A percentile compares a stretch with the other conserved stretches of the same genome.
Conservation (phyloP, 352 stramenopile species). For the Phytophthora litchii region DNA sequence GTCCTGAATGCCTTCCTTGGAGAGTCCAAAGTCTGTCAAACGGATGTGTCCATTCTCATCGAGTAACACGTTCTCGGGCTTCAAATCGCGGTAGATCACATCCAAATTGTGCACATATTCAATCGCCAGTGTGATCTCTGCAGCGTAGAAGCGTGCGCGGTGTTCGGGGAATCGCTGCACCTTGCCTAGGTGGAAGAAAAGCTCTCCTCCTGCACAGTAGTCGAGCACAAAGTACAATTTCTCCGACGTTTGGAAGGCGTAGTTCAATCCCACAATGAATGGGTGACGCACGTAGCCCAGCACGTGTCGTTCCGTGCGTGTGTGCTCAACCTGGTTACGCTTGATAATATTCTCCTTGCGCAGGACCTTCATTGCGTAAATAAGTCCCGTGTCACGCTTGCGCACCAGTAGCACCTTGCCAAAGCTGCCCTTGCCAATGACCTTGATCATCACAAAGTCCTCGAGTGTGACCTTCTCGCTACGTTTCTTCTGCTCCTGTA, state of each 20-base stretch:
- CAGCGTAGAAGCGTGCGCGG: slow-evolving; percentile 96
- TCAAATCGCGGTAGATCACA: slow-evolving; percentile 97
- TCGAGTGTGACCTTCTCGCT: slow-evolving; percentile 89
- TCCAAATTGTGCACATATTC: slow-evolving; percentile 94
- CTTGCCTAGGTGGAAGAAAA: slow-evolving; percentile 93
- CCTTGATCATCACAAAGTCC: slow-evolving; percentile 97
- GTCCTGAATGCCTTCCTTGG: slow-evolving; percentile 87
- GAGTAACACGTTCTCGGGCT: slow-evolving; percentile 98
- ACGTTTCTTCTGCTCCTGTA: slow-evolving; percentile 41
- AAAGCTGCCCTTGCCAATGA: slow-evolving; percentile 96
- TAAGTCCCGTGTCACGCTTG: slow-evolving; percentile 91
- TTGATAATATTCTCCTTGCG: slow-evolving; percentile 99
- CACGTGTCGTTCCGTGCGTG: slow-evolving; percentile 97
- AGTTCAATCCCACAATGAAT: slow-evolving; percentile 97
- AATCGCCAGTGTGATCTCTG: slow-evolving; percentile 97
- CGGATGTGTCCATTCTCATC: slow-evolving; percentile 96
- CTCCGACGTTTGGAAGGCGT: slow-evolving; percentile 96
- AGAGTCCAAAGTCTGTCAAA: slow-evolving; percentile 98
- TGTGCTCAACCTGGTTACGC: slow-evolving; percentile 99
- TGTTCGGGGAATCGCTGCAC: slow-evolving; percentile 95
- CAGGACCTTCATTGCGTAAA: slow-evolving; percentile 99
- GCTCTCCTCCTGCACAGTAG: slow-evolving; percentile 96
- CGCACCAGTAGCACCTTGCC: slow-evolving; percentile 97
- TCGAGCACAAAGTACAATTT: slow-evolving; percentile 99
- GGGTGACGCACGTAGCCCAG: slow-evolving; percentile 97